Base-by-base conservation (phyloP, 805 yeast species). In the Kodamaea hsintzibuensis region DNA sequence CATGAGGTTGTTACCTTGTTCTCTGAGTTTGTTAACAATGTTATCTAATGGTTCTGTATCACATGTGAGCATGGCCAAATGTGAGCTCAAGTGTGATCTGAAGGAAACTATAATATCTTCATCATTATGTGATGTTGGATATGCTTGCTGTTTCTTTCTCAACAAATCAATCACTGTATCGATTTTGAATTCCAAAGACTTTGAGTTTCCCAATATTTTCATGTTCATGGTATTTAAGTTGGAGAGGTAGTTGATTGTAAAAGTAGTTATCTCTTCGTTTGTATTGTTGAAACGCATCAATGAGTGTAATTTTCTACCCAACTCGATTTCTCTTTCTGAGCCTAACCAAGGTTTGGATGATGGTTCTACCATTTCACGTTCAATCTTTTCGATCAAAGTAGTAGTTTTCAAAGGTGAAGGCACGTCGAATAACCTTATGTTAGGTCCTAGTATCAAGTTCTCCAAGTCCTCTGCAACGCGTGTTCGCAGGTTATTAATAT, bases 1-100 rank as follows among this genome's bases (percentile, higher is more conserved):
- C 78, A 73, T 71, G 30, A 73, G 59, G 56, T 74, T 74, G 60
- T 75, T 75, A 13, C 76, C 79, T 49, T 64, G 68, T 53, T 75
- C 79, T 45, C 79, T 59, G n/a, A 72, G 60, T 54, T 55, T 57
- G 42, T 44, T 40, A 2, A 67, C 53, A 38, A 43, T 13, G 14
- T 51, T 14, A 6, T 25, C 35, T n/a, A 30, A 40, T 2, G 47
- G 27, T 12, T 46, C 42, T 2, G 42, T 27, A 14, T 38, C 39
- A 19, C 17, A 44, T 10, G 16, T 33, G n/a, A 46, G 14, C 44
- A 53, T 40, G 7, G 40, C 25, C 38, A 53, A 12, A 18, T 53
- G 47, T 13, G 47, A 37, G 6, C 22, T n/a, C 48, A 53, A 40
- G 39, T 30, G 51, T 6, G 18, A 27, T 12, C 35, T 42, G 35